Evolutionary conservation across 148 eudicot genomes (phyloP), one percentile per base, ranked within the genome.

Genomic region (Nyssa sinensis): DNA sequence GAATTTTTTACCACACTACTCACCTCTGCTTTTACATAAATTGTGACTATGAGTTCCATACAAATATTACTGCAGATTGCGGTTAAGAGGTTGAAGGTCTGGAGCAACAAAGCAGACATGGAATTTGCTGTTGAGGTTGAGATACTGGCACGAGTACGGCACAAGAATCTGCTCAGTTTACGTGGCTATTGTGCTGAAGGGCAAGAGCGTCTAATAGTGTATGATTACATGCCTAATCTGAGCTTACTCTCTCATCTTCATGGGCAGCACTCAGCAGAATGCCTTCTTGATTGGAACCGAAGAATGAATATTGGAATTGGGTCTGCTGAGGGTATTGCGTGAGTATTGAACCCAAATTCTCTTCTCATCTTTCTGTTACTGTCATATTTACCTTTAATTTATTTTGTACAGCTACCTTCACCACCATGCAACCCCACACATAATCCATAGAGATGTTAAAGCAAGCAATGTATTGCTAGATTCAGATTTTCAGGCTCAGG

Each of bases 131-230:
- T 85, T 66, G 98, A 90, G 84, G 90, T 94, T 33, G 98, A 94
- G 77, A 83, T 88, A 47, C 82, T 94, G 72, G 97, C 97, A 71
- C 86, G 89, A 59, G 91, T 94, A 37, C 93, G 94, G 64, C 98
- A 94, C 74, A 88, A 86, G 77, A 88, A 92, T 80, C 73, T 94
- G 79, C 88, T 94, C 16, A 88, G 78, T 69, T 78, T 94, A 62
- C 97, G 95, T 28, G 98, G 98, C 69, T 94, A 88, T 80, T 94
- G 98, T 76, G 86, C 89, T 60, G 98, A 94, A 84, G 98, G 95
- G 68, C 97, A 91, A 78, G 98, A 94, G 69, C 97, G 97, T 44
- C 90, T 94, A 2, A 91, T 94, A 58, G 92, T 94, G 49, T 94
- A 90, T 49, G 97, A 91, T 59, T 94, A 88, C 83, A 91, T 91